phyloP scores from a whole-genome alignment of 345 rosid genomes.

The Pugionium cornutum region DNA sequence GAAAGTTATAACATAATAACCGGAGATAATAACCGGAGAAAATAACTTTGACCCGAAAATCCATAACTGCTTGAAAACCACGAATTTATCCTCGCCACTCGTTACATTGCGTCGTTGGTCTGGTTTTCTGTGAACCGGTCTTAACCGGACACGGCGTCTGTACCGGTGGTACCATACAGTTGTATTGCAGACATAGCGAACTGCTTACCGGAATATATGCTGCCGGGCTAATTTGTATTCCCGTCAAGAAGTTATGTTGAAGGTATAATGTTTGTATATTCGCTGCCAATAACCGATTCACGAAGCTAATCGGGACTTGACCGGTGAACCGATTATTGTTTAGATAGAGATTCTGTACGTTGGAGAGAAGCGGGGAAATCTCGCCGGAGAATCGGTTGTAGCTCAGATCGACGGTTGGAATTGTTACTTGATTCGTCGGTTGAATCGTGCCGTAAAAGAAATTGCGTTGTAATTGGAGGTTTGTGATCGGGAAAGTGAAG shows the following conservation, averaged over 20 bases:
- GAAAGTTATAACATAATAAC: constrained; percentile 35
- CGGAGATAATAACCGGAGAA: constrained; percentile 7
- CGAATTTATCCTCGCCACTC: constrained; percentile 59
- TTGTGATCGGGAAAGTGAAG: constrained; percentile 29
- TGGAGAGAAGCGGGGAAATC: constrained; percentile 75
- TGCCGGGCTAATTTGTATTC: constrained; percentile 85
- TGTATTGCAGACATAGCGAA: constrained; percentile 87
- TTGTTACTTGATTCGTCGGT: constrained; percentile 61
- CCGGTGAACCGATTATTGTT: constrained; percentile 91
- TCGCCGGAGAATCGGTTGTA: constrained; percentile 72
- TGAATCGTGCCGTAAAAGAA: constrained; percentile 59
- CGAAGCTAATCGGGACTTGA: constrained; percentile 73
- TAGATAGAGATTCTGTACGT: constrained; percentile 77
- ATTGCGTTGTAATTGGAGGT: constrained; percentile 15
- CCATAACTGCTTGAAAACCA: neutral
- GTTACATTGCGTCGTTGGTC: constrained; percentile 75
- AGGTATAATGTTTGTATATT: constrained; percentile 71
- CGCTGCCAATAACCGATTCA: constrained; percentile 68
- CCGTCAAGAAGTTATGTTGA: constrained; percentile 91
- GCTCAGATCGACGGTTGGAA: constrained; percentile 75
- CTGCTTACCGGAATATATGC: constrained; percentile 82
- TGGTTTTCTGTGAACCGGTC: constrained; percentile 73
- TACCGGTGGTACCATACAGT: constrained; percentile 91
- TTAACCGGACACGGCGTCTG: constrained; percentile 89
- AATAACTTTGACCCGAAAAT: neutral